Evolutionary conservation across 2,329 filamentous ascomycete species (phyloP).

Genomic region (Immersiporthe knoxdaviesiana): DNA sequence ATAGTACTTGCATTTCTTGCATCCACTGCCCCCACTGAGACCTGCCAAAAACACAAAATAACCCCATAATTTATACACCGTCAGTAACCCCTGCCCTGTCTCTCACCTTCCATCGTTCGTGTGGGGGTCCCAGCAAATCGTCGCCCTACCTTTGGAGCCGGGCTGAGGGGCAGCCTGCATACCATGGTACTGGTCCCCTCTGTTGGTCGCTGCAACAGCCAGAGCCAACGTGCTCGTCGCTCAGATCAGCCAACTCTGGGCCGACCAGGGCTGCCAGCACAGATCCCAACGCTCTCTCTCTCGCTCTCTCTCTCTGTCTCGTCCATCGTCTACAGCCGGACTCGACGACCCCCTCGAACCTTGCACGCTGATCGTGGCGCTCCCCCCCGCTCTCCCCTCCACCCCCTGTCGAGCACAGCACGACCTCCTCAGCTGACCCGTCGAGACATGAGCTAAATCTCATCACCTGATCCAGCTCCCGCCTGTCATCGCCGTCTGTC

Average conservation of each 20-base stretch:
- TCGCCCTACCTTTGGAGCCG: neutral
- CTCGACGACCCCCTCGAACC: neutral
- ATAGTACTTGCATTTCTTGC: neutral
- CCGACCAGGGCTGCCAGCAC: slow-evolving; percentile 1
- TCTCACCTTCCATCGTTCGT: neutral
- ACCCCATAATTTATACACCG: neutral
- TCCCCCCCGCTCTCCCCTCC: neutral
- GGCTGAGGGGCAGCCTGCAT: slow-evolving; percentile 7
- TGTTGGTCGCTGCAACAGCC: neutral
- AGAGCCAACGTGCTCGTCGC: neutral
- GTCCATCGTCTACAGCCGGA: neutral
- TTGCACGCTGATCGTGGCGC: neutral
- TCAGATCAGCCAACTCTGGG: neutral
- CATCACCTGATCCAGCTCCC: slow-evolving; percentile 18
- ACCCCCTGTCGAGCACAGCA: slow-evolving; percentile 13
- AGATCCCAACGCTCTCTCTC: neutral
- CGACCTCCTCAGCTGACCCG: slow-evolving; percentile 21
- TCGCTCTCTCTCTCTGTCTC: no score
- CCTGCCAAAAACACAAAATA: neutral
- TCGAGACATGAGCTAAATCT: slow-evolving; percentile 21
- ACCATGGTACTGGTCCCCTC: neutral
- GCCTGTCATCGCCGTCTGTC: slow-evolving; percentile 9
- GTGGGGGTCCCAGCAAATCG: neutral
- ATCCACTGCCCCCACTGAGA: neutral
- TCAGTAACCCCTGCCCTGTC: neutral